Evolutionary conservation across 2,329 filamentous ascomycete genomes (phyloP), one percentile per base, ranked within the genome.

Genomic region (Microsporum audouinii): DNA sequence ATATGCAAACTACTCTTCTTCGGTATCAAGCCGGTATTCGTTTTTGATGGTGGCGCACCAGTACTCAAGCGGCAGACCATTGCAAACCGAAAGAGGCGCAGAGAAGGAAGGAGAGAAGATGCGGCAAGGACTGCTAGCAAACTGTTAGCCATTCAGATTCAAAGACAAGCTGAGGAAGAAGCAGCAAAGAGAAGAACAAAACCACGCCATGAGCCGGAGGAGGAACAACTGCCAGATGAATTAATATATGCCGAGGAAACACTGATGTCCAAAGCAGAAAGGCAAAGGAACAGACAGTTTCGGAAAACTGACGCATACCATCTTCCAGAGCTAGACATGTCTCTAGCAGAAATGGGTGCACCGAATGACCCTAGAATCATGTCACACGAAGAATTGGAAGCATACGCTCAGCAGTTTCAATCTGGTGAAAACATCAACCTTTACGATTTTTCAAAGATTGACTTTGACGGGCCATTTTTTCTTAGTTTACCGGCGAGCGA

Each of bases 1-100:
- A 96, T 99, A 72, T 99, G 94, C 82, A 99, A 99, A 73, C 82
- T 99, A 0, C 82, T 99, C 1, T 99, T 92, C 82, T 92, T 94
- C 70, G 94, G 95, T 57, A 96, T 99, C 73, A 89, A 88, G 65
- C 95, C 94, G 0, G 91, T 99, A 51, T 99, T 99, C 73, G 91
- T 99, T 12, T 99, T 99, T 72, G 94, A 99, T 75, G 94, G 95
- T 63, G 94, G 92, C 49, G 95, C 94, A 0, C 95, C 95, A 0
- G 80, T 84, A 2, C 80, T 99, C 65, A 99, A 99, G 78, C 82
- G 92, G 61, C 88, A 95, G 72, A 99, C 94, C 0, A 91, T 99
- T 63, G 84, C 84, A 63, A 84, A 81, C 58, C 81, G 94, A 47
- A 91, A 91, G 72, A 82, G 82, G 63, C 82, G 91, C 63, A 82